phyloP scores from a whole-genome alignment of 2,329 filamentous ascomycete genomes.

The Nemania sp. region DNA sequence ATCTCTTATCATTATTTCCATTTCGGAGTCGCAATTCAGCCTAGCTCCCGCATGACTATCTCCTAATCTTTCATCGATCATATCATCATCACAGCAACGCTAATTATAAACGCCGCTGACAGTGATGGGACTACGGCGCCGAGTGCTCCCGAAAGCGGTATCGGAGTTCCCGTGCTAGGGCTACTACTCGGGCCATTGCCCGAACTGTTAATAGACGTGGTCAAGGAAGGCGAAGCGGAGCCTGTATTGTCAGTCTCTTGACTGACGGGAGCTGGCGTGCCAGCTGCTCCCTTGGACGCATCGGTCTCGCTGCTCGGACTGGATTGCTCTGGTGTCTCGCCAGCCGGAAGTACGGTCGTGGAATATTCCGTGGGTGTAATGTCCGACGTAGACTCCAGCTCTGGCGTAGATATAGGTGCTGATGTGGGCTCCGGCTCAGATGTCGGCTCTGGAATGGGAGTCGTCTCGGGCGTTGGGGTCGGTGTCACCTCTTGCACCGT shows the following conservation, averaged over 20 bases:
- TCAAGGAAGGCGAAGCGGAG: not conserved
- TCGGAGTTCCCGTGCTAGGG: not conserved
- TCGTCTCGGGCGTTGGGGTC: slow-evolving; percentile 3
- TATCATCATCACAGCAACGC: not conserved
- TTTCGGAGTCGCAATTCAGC: too few relatives aligned
- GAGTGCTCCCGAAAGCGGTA: not conserved
- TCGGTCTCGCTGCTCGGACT: not conserved
- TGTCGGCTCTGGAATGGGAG: not conserved
- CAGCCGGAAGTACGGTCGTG: not conserved
- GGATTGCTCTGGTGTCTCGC: slow-evolving; percentile 1
- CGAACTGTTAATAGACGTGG: too few relatives aligned
- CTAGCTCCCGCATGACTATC: not conserved
- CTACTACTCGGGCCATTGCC: not conserved
- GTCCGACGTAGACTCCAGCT: not conserved
- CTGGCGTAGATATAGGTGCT: not conserved
- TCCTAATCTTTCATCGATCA: too few relatives aligned
- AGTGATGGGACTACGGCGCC: not conserved
- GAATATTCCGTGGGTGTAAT: not conserved
- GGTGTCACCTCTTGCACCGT: slow-evolving; percentile 3
- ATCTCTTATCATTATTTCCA: not conserved
- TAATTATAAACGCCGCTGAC: not conserved
- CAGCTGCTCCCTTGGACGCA: not conserved
- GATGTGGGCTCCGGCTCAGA: not conserved
- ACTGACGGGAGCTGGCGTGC: not conserved
- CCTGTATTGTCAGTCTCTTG: not conserved